A percentile compares a stretch with the other conserved stretches of the same genome.
phyloP scores from a whole-genome alignment of 2,329 filamentous ascomycete species.

The Whalleya microplaca region DNA sequence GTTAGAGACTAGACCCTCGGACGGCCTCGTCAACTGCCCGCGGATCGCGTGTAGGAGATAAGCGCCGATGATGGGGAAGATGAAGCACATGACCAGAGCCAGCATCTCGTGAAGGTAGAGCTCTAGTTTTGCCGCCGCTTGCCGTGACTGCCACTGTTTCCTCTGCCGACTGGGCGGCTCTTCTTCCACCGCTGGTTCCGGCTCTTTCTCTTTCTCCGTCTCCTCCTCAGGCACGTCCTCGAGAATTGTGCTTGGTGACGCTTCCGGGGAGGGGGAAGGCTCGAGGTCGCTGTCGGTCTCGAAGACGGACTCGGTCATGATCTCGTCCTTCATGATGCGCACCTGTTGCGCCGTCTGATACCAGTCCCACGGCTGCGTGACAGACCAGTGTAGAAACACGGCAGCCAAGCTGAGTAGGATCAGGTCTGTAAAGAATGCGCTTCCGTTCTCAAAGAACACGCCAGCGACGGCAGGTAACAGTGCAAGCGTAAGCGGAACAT shows the following conservation, averaged over 20 bases:
- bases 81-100: constrained; percentile 78
- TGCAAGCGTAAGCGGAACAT: constrained; percentile 80
- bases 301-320: constrained; percentile 43
- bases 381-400: constrained; percentile 90
- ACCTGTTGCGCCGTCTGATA: constrained; percentile 72
- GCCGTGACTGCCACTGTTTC: constrained; percentile 29
- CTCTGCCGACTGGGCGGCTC: constrained; percentile 17
- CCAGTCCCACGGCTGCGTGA: constrained; percentile 87
- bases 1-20: constrained; percentile 86
- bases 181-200: constrained; percentile 1
- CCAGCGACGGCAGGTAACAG: constrained; percentile 86
- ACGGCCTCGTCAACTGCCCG: constrained; percentile 77
- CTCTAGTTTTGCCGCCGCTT: constrained; percentile 57
- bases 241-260: constrained; percentile 33
- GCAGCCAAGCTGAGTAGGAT: constrained; percentile 79
- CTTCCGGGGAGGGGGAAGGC: constrained; percentile 9
- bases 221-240: constrained; percentile 51
- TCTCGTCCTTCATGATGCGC: constrained; percentile 53
- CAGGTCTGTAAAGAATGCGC: constrained; percentile 80
- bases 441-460: constrained; percentile 82
- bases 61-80: constrained; percentile 77
- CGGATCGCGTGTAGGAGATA: constrained; percentile 83
- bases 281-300: constrained; percentile 52
- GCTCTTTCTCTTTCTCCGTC: constrained; percentile 31
- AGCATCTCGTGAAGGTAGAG: constrained; percentile 75